These are phyloP conservation scores for Colletotrichum godetiae DNA, from an alignment of 2,329 filamentous ascomycete genomes.

Conservation along the genomic window DNA sequence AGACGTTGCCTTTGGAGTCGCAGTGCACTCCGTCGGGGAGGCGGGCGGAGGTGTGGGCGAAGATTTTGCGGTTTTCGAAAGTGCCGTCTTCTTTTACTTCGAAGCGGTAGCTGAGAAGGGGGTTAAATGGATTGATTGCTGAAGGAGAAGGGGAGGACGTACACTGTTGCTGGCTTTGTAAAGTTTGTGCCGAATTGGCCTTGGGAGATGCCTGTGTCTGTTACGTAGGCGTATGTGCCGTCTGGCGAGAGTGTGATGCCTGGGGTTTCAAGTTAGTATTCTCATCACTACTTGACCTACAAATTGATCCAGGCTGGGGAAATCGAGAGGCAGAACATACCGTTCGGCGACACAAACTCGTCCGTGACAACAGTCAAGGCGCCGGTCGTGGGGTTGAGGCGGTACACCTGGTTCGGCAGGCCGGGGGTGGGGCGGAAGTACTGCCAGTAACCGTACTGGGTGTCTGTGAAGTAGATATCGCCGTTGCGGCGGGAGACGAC, in stretches of 20 bases:
- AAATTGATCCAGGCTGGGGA: too few relatives aligned
- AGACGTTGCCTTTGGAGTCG: conserved; percentile 67
- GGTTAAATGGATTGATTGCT: conserved; percentile 37
- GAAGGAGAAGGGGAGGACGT: conserved; percentile 36
- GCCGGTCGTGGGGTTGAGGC: conserved; percentile 61
- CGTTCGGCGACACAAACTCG: conserved; percentile 66
- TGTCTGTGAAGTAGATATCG: conserved; percentile 75
- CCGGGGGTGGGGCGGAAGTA: conserved; percentile 65
- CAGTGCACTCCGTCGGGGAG: conserved; percentile 72
- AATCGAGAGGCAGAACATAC: conserved; percentile 38
- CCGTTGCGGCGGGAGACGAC: conserved; percentile 62
- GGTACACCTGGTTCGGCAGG: conserved; percentile 69
- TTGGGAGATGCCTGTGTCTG: conserved; percentile 65
- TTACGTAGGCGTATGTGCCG: conserved; percentile 63
- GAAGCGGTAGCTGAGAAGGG: conserved; percentile 54
- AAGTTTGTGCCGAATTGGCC: conserved; percentile 55
- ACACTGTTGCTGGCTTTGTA: conserved; percentile 59
- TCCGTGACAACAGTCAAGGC: conserved; percentile 68
- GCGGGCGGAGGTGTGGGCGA: conserved; percentile 65
- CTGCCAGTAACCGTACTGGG: conserved; percentile 69
- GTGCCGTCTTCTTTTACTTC: conserved; percentile 58
- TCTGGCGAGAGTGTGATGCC: conserved; percentile 66
- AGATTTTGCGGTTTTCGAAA: conserved; percentile 60
- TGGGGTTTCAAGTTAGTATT: conserved; percentile 38
- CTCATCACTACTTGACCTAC: too few relatives aligned